A percentile compares a stretch with the other conserved stretches of the same genome.
These are phyloP conservation scores for Mucor circinelloides DNA, from an alignment of 371 early-diverging fungal genomes.

Conservation along the genomic window DNA sequence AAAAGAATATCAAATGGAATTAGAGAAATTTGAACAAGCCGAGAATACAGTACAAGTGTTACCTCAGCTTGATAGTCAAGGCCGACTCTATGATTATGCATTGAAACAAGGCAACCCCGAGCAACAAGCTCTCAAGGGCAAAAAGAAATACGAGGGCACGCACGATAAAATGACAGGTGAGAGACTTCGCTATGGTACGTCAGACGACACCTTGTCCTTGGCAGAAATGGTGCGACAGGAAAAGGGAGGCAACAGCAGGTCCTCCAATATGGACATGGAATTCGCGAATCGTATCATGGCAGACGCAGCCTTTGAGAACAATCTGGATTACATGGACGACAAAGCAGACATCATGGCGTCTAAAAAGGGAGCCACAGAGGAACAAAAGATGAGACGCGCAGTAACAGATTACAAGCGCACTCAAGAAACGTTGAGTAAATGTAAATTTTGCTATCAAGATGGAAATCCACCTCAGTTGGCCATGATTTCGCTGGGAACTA, in stretches of 20 bases:
- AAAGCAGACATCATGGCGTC: slow-evolving; percentile 79
- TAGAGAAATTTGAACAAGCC: slow-evolving; percentile 37
- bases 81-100: slow-evolving; percentile 56
- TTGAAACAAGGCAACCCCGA: slow-evolving; percentile 14
- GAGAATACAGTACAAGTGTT: slow-evolving; percentile 42
- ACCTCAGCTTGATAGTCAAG: slow-evolving; percentile 70
- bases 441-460: slow-evolving; percentile 79
- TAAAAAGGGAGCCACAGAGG: slow-evolving; percentile 56
- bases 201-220: slow-evolving; percentile 58
- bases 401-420: slow-evolving; percentile 70
- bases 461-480: slow-evolving; percentile 66
- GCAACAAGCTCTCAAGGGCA: slow-evolving; percentile 36
- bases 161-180: slow-evolving; percentile 64
- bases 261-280: slow-evolving; percentile 64
- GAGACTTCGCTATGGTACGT: slow-evolving; percentile 56
- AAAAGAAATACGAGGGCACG: slow-evolving; percentile 52
- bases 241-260: slow-evolving; percentile 53
- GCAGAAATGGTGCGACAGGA: slow-evolving; percentile 72
- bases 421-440: slow-evolving; percentile 68
- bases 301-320: slow-evolving; percentile 78
- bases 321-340: slow-evolving; percentile 92
- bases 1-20: slow-evolving; percentile 64
- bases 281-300: slow-evolving; percentile 75
- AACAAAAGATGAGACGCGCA: slow-evolving; percentile 68
- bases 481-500: slow-evolving; percentile 77